Base-by-base conservation (phyloP, 1,284 basidiomycete genomes). In the Lentinus polychrous region DNA sequence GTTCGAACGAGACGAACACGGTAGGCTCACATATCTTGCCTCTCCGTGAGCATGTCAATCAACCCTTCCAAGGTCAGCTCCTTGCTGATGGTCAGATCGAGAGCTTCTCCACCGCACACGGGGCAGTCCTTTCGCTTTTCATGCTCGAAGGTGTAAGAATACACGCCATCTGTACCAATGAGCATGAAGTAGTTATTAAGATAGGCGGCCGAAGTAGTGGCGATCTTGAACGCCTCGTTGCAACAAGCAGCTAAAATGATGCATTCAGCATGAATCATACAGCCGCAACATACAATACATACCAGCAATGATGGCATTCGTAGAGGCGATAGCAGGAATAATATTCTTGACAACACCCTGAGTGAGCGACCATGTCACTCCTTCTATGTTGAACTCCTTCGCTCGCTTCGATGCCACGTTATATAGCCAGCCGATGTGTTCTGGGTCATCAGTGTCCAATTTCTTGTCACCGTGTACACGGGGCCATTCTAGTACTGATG, bases 331-430 rank as follows among this genome's bases (percentile, higher is more conserved):
- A 27, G 96, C 95, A 11, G 95, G 95, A 55, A 99, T 99, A 66
- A 99, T 98, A 64, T 98, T 97, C 76, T 99, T 99, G 45, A 99
- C 94, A 31, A 99, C 96, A 41, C 96, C 96, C 66, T 99, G 96
- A 0, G 96, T 99, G 38, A 97, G 73, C 3, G 89, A 86, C 92
- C 95, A 99, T 3, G 94, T 98, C 22, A 99, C 94, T 33, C 96
- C 96, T 60, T 94, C 90, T 50, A 99, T 99, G 52, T 92, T 91
- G 75, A 95, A 97, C 59, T 93, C 84, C 51, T 85, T 78, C 0
- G 96, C 96, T 41, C 96, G 85, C 22, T 75, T 74, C 20, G 78
- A 73, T 3, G 96, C 95, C 24, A 83, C 68, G 43, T 79, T 79
- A 65, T 89, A 96, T 22, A 99, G 68, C 96, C 96, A 99, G 45